Percentiles rank a stretch among this genome's conserved stretches.
phyloP scores from a whole-genome alignment of 2,329 filamentous ascomycete species.

The Shiraia bambusicola region DNA sequence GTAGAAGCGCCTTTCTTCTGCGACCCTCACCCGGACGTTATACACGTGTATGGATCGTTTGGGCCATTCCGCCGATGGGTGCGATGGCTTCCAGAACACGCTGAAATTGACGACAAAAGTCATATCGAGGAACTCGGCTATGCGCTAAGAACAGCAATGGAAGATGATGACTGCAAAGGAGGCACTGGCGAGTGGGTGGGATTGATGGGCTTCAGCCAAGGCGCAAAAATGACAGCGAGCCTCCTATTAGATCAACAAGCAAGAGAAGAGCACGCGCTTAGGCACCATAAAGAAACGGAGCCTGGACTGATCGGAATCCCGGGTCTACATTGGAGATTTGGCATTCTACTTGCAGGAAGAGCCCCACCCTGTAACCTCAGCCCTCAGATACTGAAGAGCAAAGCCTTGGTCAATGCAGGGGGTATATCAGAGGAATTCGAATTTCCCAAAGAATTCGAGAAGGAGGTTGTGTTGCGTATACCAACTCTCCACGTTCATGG shows the following conservation, averaged over 20 bases:
- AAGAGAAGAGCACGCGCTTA: slow-evolving; percentile 39
- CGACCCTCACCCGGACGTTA: slow-evolving; percentile 62
- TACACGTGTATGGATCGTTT: slow-evolving; percentile 63
- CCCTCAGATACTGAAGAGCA: slow-evolving; percentile 38
- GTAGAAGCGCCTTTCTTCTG: slow-evolving; percentile 69
- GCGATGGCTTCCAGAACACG: slow-evolving; percentile 62
- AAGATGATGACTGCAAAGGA: slow-evolving; percentile 46
- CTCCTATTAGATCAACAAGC: slow-evolving; percentile 62
- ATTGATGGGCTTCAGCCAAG: slow-evolving; percentile 54
- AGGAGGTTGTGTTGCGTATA: slow-evolving; percentile 52
- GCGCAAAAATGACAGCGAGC: slow-evolving; percentile 51
- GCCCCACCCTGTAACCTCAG: slow-evolving; percentile 60
- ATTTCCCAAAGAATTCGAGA: slow-evolving; percentile 41
- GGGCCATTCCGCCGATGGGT: slow-evolving; percentile 68
- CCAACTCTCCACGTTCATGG: slow-evolving; percentile 72
- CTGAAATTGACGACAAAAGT: slow-evolving; percentile 53
- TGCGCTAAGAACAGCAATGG: slow-evolving; percentile 48
- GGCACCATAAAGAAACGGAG: slow-evolving; percentile 20
- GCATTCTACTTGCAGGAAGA: slow-evolving; percentile 62
- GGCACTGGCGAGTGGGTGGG: slow-evolving; percentile 52
- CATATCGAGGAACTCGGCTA: slow-evolving; percentile 52
- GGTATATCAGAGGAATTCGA: slow-evolving; percentile 49
- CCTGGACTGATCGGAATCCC: slow-evolving; percentile 28
- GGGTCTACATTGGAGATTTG: slow-evolving; percentile 57
- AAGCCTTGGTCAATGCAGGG: slow-evolving; percentile 44